Conservation (phyloP, 352 stramenopile species). For the Pythium brachiatum region DNA sequence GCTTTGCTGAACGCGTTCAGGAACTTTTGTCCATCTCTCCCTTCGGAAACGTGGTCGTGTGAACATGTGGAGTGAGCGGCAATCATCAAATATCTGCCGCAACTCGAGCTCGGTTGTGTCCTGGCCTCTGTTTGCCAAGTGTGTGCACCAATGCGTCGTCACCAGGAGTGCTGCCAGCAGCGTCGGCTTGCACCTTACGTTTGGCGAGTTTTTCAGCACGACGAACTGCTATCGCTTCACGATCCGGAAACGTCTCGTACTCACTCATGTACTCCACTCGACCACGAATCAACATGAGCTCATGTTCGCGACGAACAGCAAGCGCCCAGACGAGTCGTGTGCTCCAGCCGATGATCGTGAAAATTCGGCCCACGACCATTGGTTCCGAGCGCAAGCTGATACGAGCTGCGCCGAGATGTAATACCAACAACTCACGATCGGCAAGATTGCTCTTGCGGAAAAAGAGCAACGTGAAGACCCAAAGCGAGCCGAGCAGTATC, state of each 20-base stretch:
- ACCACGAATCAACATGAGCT: neutral
- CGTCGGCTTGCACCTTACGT: neutral
- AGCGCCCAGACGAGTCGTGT: neutral
- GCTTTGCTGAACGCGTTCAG: neutral
- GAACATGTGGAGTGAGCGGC: neutral
- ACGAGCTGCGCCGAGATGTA: neutral
- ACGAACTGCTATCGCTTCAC: neutral
- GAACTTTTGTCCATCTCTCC: conserved; percentile 1
- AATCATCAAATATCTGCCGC: neutral
- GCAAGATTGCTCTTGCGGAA: neutral
- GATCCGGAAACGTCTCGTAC: neutral
- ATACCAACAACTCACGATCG: neutral
- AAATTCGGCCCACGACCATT: neutral
- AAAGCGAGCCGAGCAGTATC: neutral
- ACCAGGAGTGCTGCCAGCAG: too few relatives aligned
- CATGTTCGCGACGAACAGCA: neutral
- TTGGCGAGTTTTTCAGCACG: neutral
- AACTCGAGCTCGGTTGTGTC: neutral
- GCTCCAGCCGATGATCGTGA: neutral
- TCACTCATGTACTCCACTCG: neutral
- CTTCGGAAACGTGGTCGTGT: neutral
- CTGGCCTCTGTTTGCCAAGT: too few relatives aligned
- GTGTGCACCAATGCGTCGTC: too few relatives aligned
- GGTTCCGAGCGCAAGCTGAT: neutral
- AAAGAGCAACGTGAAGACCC: neutral